Conservation (phyloP, 2,329 filamentous ascomycete genomes). For the Colletotrichum sp. region DNA sequence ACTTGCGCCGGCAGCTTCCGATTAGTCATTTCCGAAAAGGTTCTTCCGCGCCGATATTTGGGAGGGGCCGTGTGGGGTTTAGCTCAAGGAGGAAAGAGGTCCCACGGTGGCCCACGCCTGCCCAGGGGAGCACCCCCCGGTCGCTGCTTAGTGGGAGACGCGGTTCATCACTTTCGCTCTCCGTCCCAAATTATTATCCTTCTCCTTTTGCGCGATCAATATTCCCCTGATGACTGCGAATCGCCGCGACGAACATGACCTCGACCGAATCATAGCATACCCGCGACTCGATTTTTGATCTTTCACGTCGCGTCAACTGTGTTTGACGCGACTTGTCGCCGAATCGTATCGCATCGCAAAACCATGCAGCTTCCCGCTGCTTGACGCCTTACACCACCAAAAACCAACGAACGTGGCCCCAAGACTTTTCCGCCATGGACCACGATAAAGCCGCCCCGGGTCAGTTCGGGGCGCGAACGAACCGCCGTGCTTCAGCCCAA, state of each 20-base stretch:
- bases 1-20: neutral
- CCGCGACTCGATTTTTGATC: neutral
- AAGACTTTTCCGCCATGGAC: constrained; percentile 24
- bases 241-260: neutral
- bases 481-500: constrained; percentile 27
- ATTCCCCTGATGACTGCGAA: constrained; percentile 13
- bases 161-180: constrained; percentile 7
- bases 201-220: constrained; percentile 6
- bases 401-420: neutral
- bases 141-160: constrained; percentile 6
- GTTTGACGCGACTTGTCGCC: constrained; percentile 16
- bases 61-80: constrained; percentile 9
- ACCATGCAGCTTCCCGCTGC: constrained; percentile 13
- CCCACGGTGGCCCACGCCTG: neutral
- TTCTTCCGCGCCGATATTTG: constrained; percentile 16
- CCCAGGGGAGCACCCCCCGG: neutral
- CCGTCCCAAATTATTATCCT: constrained; percentile 7
- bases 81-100: constrained; percentile 10
- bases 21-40: neutral
- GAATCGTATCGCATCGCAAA: neutral
- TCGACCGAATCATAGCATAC: neutral
- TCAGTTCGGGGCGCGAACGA: constrained; percentile 23
- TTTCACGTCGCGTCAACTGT: neutral
- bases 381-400: constrained; percentile 2
- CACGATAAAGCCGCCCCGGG: constrained; percentile 23